Percentiles rank a stretch among this genome's conserved stretches.
Evolutionary conservation across 1,284 basidiomycete species (phyloP).

Genomic region (Ceratobasidium sp.): DNA sequence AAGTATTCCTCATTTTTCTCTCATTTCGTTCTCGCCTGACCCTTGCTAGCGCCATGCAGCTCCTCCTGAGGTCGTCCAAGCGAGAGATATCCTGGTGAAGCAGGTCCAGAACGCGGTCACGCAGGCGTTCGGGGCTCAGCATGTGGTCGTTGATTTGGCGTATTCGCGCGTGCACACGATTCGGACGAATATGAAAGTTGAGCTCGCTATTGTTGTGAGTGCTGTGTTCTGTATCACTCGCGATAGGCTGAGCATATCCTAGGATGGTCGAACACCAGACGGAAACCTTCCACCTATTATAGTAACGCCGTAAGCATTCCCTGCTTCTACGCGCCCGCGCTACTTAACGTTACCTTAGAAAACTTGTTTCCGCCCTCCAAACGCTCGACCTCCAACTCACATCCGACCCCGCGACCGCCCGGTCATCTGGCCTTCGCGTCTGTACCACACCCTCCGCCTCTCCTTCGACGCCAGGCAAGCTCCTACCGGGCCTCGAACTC

Average conservation of each 20-base stretch:
- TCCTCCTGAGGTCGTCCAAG: slow-evolving; percentile 35
- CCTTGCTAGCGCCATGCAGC: slow-evolving; percentile 39
- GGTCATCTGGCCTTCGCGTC: slow-evolving; percentile 32
- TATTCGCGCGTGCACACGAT: slow-evolving; percentile 18
- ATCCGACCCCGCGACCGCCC: slow-evolving; percentile 33
- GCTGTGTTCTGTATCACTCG: neutral
- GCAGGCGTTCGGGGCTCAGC: slow-evolving; percentile 29
- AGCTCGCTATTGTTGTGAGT: slow-evolving; percentile 38
- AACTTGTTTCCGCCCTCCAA: slow-evolving; percentile 22
- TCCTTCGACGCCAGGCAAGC: slow-evolving; percentile 31
- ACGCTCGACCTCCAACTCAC: slow-evolving; percentile 31
- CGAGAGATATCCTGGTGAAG: slow-evolving; percentile 26
- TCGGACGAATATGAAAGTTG: slow-evolving; percentile 40
- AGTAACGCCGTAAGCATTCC: slow-evolving; percentile 24
- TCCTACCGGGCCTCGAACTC: slow-evolving; percentile 31
- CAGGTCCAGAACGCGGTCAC: slow-evolving; percentile 39
- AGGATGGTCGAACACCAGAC: slow-evolving; percentile 34
- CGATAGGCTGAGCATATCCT: neutral
- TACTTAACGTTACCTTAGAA: slow-evolving; percentile 4
- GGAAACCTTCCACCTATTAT: slow-evolving; percentile 41
- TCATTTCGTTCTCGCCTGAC: neutral
- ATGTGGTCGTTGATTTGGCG: slow-evolving; percentile 31
- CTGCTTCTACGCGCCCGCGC: neutral
- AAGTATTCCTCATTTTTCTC: slow-evolving; percentile 3
- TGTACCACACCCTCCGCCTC: slow-evolving; percentile 35